phyloP scores from a whole-genome alignment of 1,284 basidiomycete species.

The Cryptococcus neoformans region DNA sequence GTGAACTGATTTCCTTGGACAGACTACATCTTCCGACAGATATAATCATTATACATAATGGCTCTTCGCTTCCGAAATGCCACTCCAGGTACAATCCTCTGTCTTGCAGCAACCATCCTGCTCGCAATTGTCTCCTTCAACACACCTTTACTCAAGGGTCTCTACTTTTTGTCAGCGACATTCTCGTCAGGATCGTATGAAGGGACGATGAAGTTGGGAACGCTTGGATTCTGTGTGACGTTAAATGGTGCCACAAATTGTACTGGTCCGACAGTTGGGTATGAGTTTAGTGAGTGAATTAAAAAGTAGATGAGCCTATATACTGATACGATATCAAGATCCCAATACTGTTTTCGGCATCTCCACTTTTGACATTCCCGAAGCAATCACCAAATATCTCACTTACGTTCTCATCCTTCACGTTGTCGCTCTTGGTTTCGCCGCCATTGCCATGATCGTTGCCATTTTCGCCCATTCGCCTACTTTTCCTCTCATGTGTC shows the following conservation, averaged over 20 bases:
- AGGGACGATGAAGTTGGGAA: slow-evolving; percentile 73
- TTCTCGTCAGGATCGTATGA: slow-evolving; percentile 55
- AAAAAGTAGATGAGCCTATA: not conserved
- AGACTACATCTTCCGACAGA: not conserved
- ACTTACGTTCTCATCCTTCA: slow-evolving; percentile 87
- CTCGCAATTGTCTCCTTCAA: slow-evolving; percentile 81
- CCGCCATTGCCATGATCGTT: slow-evolving; percentile 68
- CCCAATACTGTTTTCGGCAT: slow-evolving; percentile 74
- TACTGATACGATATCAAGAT: slow-evolving; percentile 53
- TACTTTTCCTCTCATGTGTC: slow-evolving; percentile 78
- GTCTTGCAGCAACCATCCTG: slow-evolving; percentile 66
- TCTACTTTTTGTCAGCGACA: slow-evolving; percentile 77
- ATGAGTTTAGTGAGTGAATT: slow-evolving; percentile 67
- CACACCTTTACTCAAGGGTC: slow-evolving; percentile 75
- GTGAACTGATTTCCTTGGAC: no score
- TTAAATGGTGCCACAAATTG: slow-evolving; percentile 57
- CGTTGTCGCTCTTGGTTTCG: slow-evolving; percentile 69
- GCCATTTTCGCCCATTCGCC: slow-evolving; percentile 79
- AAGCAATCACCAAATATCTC: slow-evolving; percentile 69
- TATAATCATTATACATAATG: slow-evolving; percentile 22
- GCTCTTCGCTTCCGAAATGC: slow-evolving; percentile 68
- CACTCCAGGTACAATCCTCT: slow-evolving; percentile 78
- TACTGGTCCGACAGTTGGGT: slow-evolving; percentile 72
- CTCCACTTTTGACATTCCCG: slow-evolving; percentile 63
- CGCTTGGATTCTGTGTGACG: slow-evolving; percentile 75